Evolutionary conservation across 2,329 filamentous ascomycete genomes (phyloP).

Genomic region (Rhynchosporium secalis): DNA sequence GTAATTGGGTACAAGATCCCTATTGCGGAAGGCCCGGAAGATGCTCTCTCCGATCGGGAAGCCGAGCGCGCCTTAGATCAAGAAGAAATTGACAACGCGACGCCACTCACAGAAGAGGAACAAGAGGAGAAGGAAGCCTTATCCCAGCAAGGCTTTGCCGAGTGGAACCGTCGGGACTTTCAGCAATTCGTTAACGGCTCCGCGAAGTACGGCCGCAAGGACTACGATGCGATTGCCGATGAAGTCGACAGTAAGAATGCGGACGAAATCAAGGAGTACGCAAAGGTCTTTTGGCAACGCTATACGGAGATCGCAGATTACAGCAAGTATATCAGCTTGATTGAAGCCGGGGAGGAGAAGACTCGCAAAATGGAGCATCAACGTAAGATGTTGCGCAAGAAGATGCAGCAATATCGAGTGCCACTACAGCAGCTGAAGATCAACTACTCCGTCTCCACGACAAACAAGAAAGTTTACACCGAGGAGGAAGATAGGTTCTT

Average conservation of each 20-base stretch:
- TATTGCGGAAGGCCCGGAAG: conserved; percentile 82
- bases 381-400: conserved; percentile 88
- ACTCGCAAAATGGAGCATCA: conserved; percentile 87
- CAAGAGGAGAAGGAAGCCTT: conserved; percentile 81
- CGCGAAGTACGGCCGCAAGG: conserved; percentile 84
- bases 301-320: conserved; percentile 90
- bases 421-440: conserved; percentile 97
- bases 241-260: conserved; percentile 90
- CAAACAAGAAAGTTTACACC: conserved; percentile 99
- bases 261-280: conserved; percentile 84
- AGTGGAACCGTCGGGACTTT: conserved; percentile 97
- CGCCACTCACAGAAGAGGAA: conserved; percentile 85
- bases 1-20: conserved; percentile 95
- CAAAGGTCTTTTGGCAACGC: conserved; percentile 94
- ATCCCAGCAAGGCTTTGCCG: conserved; percentile 80
- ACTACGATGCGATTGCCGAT: conserved; percentile 80
- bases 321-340: conserved; percentile 81
- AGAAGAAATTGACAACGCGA: conserved; percentile 88
- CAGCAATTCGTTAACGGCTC: conserved; percentile 97
- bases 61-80: conserved; percentile 86
- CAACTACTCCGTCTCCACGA: conserved; percentile 98
- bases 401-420: conserved; percentile 95
- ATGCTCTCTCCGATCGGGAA: conserved; percentile 81
- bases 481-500: conserved; percentile 97
- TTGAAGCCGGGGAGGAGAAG: conserved; percentile 91